A percentile compares a stretch with the other conserved stretches of the same genome.
These are phyloP conservation scores for Delphinella strobiligena DNA, from an alignment of 2,329 filamentous ascomycete genomes.

Conservation along the genomic window DNA sequence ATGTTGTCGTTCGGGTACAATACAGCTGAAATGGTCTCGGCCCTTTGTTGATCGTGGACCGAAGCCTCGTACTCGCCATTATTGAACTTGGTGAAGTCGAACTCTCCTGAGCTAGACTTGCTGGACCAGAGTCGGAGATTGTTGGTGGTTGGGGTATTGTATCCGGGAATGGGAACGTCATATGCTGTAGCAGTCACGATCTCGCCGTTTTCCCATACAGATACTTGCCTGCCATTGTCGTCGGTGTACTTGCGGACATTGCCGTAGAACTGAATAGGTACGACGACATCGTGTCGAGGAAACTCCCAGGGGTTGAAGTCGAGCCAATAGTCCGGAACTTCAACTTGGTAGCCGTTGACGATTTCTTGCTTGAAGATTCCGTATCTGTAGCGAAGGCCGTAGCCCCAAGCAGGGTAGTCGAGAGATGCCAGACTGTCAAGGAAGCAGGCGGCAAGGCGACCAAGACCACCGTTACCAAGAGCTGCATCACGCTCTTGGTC, in stretches of 20 bases:
- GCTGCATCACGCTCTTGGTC: slow-evolving; percentile 92
- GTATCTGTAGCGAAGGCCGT: slow-evolving; percentile 88
- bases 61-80: slow-evolving; percentile 95
- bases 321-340: slow-evolving; percentile 97
- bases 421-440: slow-evolving; percentile 89
- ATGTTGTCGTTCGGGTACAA: slow-evolving; percentile 74
- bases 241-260: slow-evolving; percentile 63
- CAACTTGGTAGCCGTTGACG: slow-evolving; percentile 92
- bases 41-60: slow-evolving; percentile 92
- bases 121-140: slow-evolving; percentile 96
- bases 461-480: slow-evolving; percentile 88
- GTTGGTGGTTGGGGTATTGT: slow-evolving; percentile 81
- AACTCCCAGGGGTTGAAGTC: slow-evolving; percentile 99
- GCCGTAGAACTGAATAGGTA: slow-evolving; percentile 96
- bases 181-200: slow-evolving; percentile 86
- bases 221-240: slow-evolving; percentile 60
- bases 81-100: slow-evolving; percentile 99
- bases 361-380: slow-evolving; percentile 99
- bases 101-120: slow-evolving; percentile 92
- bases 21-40: slow-evolving; percentile 97
- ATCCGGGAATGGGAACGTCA: slow-evolving; percentile 79
- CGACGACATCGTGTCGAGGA: slow-evolving; percentile 83
- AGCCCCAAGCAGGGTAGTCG: slow-evolving; percentile 95
- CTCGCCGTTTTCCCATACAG: slow-evolving; percentile 85
- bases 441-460: slow-evolving; percentile 90